These are phyloP conservation scores for Spinacia oleracea DNA, from an alignment of 179 eudicot genomes.

Conservation along the genomic window DNA sequence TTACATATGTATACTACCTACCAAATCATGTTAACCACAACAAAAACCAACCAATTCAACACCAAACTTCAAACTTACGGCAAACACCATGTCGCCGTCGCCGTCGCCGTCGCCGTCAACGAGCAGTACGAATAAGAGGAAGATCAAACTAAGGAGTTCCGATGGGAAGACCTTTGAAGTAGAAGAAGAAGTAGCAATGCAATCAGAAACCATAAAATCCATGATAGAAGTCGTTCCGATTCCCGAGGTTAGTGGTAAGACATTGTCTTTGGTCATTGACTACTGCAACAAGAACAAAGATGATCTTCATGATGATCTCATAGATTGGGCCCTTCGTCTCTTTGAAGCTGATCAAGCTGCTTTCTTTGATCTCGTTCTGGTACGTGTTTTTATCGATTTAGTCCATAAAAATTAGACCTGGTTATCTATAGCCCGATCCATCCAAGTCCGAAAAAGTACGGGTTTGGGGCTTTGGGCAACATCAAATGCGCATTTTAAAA, in stretches of 20 bases:
- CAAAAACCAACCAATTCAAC: not conserved
- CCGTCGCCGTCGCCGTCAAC: not conserved
- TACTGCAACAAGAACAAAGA: slow-evolving; percentile 22
- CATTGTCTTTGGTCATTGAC: slow-evolving; percentile 29
- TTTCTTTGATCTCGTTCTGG: slow-evolving; percentile 32
- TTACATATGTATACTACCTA: not conserved
- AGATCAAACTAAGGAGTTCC: slow-evolving; percentile 30
- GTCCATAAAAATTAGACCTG: too few species aligned
- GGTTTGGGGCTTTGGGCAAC: too few species aligned
- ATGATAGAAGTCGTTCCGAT: slow-evolving; percentile 25
- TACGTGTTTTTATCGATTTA: not conserved
- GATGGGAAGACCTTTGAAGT: slow-evolving; percentile 34
- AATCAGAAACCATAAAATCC: slow-evolving; percentile 30
- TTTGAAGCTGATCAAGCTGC: slow-evolving; percentile 31
- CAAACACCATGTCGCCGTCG: not conserved
- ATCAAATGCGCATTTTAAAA: too few species aligned
- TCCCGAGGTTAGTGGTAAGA: slow-evolving; percentile 29
- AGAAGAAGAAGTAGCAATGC: slow-evolving; percentile 17
- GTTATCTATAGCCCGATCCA: too few species aligned
- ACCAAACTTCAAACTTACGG: too few species aligned
- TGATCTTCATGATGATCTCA: slow-evolving; percentile 1
- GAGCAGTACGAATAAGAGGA: not conserved
- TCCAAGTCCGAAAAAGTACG: too few species aligned
- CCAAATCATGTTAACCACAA: not conserved
- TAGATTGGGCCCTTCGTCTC: slow-evolving; percentile 26